Percentiles rank a stretch among this genome's conserved stretches.
These are phyloP conservation scores for Hymenoscyphus occultus DNA, from an alignment of 2,329 filamentous ascomycete genomes.

Conservation along the genomic window DNA sequence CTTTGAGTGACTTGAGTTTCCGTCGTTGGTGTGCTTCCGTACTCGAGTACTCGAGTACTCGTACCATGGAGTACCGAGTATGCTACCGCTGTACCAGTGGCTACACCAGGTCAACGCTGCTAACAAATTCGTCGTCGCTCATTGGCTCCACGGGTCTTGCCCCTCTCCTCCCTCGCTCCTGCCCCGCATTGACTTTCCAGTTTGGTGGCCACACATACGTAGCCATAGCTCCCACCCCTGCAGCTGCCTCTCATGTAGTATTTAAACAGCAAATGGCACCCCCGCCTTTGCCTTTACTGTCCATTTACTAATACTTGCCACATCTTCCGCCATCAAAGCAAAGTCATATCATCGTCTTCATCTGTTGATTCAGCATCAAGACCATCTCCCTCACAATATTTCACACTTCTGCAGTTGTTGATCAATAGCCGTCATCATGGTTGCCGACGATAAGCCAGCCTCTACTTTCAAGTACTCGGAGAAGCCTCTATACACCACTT, in stretches of 20 bases:
- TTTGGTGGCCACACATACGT: background rate
- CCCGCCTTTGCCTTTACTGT: background rate
- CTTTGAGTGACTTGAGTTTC: background rate
- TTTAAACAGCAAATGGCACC: slow-evolving; percentile 9
- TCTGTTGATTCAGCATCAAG: slow-evolving; percentile 5
- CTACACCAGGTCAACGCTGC: background rate
- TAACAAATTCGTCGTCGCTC: background rate
- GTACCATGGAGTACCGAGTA: no score
- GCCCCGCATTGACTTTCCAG: background rate
- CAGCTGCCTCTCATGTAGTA: background rate
- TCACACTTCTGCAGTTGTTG: slow-evolving; percentile 8
- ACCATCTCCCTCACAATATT: background rate
- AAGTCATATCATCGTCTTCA: background rate
- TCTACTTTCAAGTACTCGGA: slow-evolving; percentile 55
- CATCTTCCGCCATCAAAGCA: background rate
- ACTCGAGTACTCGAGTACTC: no score
- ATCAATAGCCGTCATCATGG: slow-evolving; percentile 39
- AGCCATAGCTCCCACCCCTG: background rate
- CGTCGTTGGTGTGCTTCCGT: background rate
- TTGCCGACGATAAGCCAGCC: slow-evolving; percentile 42
- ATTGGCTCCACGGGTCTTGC: background rate
- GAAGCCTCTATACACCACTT: slow-evolving; percentile 56
- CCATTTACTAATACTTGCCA: background rate
- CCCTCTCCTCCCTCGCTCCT: background rate
- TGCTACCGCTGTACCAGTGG: no score